Base-by-base conservation (phyloP, 1,284 basidiomycete genomes). In the Tylopilus orsonianus region DNA sequence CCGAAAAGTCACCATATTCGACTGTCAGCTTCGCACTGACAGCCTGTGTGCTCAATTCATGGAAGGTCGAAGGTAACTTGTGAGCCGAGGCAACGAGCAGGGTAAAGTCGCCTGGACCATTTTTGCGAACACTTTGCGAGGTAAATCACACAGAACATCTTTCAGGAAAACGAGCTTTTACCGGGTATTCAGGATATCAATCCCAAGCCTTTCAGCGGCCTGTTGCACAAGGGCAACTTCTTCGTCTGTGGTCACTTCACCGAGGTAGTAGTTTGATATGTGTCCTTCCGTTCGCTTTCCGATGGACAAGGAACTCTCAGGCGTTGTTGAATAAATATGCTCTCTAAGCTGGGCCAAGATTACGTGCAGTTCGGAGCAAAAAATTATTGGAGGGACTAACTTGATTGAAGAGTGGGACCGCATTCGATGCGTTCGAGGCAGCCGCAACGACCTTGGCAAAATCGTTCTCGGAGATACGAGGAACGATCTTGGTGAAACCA, bases 141-240 rank as follows among this genome's bases (percentile, higher is more conserved):
- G 34, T 45, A 10, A 47, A 32, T 46, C 16, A 39, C 13, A 40
- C 24, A 24, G 10, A 4, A 9, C 16, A 26, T 36, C 9, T 30
- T 4, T 24, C 24, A 13, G 22, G 14, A 30, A 18, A 34, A 39
- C 39, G 26, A 23, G 4, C 2, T 1, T 24, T 61, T 55, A 89
- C 87, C 90, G 81, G n/a, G 90, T 93, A 65, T 92, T 92, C 52
- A 92, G 65, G 6, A 90, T 77, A 52, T 89, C 85, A 34, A 93
- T 65, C 6, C 76, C 79, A 22, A 85, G 71, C 52, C 81, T 81
- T 68, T 93, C 90, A 2, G 86, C 85, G 2, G 82, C 81, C 5
- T 71, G 72, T 63, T 92, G 90, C 9, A 93, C 77, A 2, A 77
- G 75, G 16, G 80, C 79, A 14, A 91, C 87, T 61, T 93, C 90